phyloP scores from a whole-genome alignment of 305 asterid species.

The Andrographis paniculata region DNA sequence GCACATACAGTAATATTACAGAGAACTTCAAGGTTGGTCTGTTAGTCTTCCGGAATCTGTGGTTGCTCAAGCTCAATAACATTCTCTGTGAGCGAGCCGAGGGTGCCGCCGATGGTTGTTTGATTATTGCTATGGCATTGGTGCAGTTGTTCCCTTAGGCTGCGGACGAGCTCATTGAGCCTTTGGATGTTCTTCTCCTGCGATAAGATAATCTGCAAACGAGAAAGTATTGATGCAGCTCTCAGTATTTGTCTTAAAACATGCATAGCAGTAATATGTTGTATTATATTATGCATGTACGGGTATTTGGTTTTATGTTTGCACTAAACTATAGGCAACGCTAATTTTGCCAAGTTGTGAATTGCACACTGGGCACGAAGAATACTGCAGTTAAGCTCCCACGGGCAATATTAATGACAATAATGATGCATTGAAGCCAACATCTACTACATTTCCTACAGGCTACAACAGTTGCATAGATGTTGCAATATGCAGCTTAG shows the following conservation, averaged over 20 bases:
- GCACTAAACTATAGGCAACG: no score
- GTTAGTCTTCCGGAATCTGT: slow-evolving; percentile 4
- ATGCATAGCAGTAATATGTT: no score
- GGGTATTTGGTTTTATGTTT: no score
- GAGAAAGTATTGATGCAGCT: background rate
- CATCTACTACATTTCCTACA: no score
- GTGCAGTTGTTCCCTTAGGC: slow-evolving; percentile 7
- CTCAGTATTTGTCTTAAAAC: background rate
- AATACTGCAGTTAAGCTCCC: no score
- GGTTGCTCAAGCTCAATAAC: slow-evolving; percentile 7
- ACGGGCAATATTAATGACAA: no score
- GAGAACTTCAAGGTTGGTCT: background rate
- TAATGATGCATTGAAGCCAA: no score
- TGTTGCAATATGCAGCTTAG: no score
- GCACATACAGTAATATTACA: background rate
- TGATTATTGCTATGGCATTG: slow-evolving; percentile 2
- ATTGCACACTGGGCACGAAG: no score
- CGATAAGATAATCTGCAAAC: slow-evolving; percentile 4
- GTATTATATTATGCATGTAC: no score
- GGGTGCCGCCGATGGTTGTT: background rate
- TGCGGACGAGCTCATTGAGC: slow-evolving; percentile 4
- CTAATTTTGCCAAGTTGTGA: no score
- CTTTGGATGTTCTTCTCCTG: slow-evolving; percentile 6
- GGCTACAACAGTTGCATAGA: no score
- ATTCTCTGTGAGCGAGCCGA: background rate